phyloP scores from a whole-genome alignment of 1,284 basidiomycete species.

The Cryptococcus wingfieldii region DNA sequence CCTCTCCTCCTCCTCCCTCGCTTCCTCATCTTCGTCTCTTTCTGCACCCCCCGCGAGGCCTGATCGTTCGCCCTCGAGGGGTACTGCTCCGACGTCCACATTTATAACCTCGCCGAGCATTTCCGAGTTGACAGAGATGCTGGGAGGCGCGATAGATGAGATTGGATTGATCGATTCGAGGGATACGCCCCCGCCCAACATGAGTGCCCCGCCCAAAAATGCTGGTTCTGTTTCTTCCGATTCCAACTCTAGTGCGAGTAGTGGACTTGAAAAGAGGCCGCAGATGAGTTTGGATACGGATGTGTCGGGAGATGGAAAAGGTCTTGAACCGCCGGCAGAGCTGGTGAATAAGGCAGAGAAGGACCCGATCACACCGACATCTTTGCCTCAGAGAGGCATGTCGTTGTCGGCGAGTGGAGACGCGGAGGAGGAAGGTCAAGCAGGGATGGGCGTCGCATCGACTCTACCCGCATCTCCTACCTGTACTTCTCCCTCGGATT shows the following conservation, averaged over 20 bases:
- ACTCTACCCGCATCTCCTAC: constrained; percentile 18
- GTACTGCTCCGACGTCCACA: constrained; percentile 3
- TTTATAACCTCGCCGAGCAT: constrained; percentile 27
- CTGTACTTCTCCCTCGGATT: neutral
- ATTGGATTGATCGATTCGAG: constrained; percentile 40
- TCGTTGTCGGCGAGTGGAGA: neutral
- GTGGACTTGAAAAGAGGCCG: too few species aligned
- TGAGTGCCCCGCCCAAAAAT: constrained; percentile 21
- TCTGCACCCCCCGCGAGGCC: constrained; percentile 1
- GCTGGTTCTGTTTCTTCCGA: constrained; percentile 8
- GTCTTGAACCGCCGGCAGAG: constrained; percentile 2
- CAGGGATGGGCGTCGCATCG: constrained; percentile 21
- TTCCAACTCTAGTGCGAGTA: too few species aligned
- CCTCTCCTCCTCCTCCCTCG: neutral
- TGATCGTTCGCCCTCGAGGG: constrained; percentile 10
- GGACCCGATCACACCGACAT: constrained; percentile 45
- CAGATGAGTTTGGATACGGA: constrained; percentile 49
- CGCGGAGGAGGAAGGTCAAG: constrained; percentile 7
- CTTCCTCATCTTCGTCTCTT: constrained; percentile 4
- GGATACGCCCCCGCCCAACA: constrained; percentile 34
- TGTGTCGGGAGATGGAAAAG: constrained; percentile 51
- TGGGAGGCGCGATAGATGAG: constrained; percentile 47
- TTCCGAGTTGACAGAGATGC: constrained; percentile 43
- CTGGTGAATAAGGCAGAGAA: too few species aligned
- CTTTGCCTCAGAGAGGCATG: constrained; percentile 7